A percentile compares a stretch with the other conserved stretches of the same genome.
Conservation (phyloP, 2,329 filamentous ascomycete species). For the Metarhizium rileyi region DNA sequence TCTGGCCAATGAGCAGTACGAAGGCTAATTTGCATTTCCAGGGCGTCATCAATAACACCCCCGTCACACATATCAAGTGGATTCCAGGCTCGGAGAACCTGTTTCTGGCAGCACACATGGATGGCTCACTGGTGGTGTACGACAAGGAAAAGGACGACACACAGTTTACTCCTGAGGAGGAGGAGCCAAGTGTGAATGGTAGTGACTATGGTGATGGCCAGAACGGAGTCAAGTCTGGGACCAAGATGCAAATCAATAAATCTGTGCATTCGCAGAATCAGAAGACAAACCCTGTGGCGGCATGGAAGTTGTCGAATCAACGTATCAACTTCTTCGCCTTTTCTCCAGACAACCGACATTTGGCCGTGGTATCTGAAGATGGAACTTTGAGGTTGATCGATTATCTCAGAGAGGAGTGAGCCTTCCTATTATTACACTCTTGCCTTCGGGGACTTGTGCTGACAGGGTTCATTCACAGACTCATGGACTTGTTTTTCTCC, state of each 20-base stretch:
- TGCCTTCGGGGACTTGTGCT: slow-evolving; percentile 4
- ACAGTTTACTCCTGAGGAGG: slow-evolving; percentile 63
- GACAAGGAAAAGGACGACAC: slow-evolving; percentile 96
- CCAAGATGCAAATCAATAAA: slow-evolving; percentile 66
- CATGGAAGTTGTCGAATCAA: slow-evolving; percentile 88
- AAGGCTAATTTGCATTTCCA: slow-evolving; percentile 20
- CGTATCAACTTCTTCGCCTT: slow-evolving; percentile 87
- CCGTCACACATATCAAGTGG: slow-evolving; percentile 84
- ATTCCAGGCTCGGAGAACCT: slow-evolving; percentile 88
- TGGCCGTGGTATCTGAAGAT: slow-evolving; percentile 88
- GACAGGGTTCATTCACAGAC: slow-evolving; percentile 37
- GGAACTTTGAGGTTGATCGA: slow-evolving; percentile 84
- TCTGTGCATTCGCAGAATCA: slow-evolving; percentile 92
- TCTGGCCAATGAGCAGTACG: neutral
- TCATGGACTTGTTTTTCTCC: slow-evolving; percentile 78
- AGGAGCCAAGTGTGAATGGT: slow-evolving; percentile 57
- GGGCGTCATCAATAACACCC: slow-evolving; percentile 79
- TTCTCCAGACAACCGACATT: slow-evolving; percentile 76
- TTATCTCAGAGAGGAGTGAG: slow-evolving; percentile 80
- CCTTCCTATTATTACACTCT: slow-evolving; percentile 4
- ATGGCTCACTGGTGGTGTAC: slow-evolving; percentile 85
- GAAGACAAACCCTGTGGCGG: slow-evolving; percentile 83
- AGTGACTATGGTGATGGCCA: slow-evolving; percentile 26
- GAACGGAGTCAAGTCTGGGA: slow-evolving; percentile 23
- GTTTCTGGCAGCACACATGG: slow-evolving; percentile 85